phyloP scores from a whole-genome alignment of 1,139 yeast species.

The Protomyces arabidopsidicola region DNA sequence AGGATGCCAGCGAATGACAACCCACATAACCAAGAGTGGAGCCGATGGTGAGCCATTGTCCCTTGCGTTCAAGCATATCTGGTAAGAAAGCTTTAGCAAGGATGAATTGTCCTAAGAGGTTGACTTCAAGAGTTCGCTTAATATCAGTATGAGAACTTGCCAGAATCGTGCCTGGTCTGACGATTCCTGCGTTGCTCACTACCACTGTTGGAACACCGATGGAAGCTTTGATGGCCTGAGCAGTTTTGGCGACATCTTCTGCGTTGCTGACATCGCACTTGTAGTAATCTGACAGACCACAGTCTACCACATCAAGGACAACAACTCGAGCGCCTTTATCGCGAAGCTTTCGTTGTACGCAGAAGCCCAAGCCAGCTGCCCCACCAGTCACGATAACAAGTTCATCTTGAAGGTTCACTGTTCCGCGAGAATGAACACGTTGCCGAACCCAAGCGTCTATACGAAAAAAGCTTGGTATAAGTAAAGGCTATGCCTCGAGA shows the following conservation, averaged over 20 bases:
- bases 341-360: slow-evolving; percentile 50
- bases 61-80: slow-evolving; percentile 60
- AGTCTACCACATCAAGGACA: slow-evolving; percentile 54
- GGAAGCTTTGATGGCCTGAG: slow-evolving; percentile 34
- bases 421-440: not conserved
- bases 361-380: slow-evolving; percentile 65
- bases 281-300: slow-evolving; percentile 48
- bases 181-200: slow-evolving; percentile 77
- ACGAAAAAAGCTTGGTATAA: not conserved
- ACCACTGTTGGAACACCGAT: slow-evolving; percentile 62
- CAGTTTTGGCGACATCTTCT: slow-evolving; percentile 43
- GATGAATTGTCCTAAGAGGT: slow-evolving; percentile 63
- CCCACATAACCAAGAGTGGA: slow-evolving; percentile 66
- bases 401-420: slow-evolving; percentile 39
- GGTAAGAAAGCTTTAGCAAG: slow-evolving; percentile 70
- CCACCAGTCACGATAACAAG: slow-evolving; percentile 83
- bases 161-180: slow-evolving; percentile 54
- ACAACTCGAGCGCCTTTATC: slow-evolving; percentile 50
- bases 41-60: slow-evolving; percentile 74
- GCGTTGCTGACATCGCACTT: slow-evolving; percentile 64
- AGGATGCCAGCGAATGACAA: slow-evolving; percentile 45
- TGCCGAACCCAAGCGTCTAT: not conserved
- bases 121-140: slow-evolving; percentile 53
- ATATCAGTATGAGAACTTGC: slow-evolving; percentile 45
- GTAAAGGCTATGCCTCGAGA: not conserved